A percentile compares a stretch with the other conserved stretches of the same genome.
Conservation (phyloP, 2,329 filamentous ascomycete genomes). For the Macrophomina pseudophaseolina region DNA sequence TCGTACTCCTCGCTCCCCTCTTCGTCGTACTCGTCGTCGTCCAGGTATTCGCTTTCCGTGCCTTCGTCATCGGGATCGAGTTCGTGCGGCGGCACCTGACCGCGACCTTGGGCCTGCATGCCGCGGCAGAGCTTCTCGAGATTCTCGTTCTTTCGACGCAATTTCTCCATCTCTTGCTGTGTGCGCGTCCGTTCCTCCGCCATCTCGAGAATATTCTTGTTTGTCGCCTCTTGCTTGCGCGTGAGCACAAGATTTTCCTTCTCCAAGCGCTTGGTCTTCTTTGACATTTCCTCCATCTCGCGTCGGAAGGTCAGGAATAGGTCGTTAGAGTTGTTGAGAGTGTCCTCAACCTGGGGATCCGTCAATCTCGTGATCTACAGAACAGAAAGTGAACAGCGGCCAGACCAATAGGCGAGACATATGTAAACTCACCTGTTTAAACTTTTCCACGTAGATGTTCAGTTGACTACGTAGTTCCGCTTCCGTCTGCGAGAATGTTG, state of each 20-base stretch:
- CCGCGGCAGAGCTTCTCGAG: conserved; percentile 93
- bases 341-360: conserved; percentile 85
- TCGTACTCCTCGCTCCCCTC: conserved; percentile 58
- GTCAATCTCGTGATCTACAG: conserved; percentile 39
- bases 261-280: conserved; percentile 95
- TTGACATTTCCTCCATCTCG: conserved; percentile 99
- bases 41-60: conserved; percentile 48
- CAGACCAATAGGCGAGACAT: conserved; percentile 25
- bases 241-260: conserved; percentile 93
- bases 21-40: conserved; percentile 50
- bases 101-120: conserved; percentile 93
- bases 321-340: conserved; percentile 97
- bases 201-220: conserved; percentile 96
- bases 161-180: conserved; percentile 76
- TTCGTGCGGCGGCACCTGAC: conserved; percentile 61
- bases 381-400: conserved; percentile 28
- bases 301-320: conserved; percentile 95
- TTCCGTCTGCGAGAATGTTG: conserved; percentile 95
- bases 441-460: conserved; percentile 98
- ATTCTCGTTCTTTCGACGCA: conserved; percentile 85
- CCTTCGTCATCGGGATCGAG: conserved; percentile 64
- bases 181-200: conserved; percentile 85
- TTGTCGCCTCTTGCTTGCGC: conserved; percentile 90
- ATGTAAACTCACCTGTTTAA: conserved; percentile 80
- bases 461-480: conserved; percentile 91